These are phyloP conservation scores for Septoria petroselini DNA, from an alignment of 2,329 filamentous ascomycete genomes.

Conservation along the genomic window DNA sequence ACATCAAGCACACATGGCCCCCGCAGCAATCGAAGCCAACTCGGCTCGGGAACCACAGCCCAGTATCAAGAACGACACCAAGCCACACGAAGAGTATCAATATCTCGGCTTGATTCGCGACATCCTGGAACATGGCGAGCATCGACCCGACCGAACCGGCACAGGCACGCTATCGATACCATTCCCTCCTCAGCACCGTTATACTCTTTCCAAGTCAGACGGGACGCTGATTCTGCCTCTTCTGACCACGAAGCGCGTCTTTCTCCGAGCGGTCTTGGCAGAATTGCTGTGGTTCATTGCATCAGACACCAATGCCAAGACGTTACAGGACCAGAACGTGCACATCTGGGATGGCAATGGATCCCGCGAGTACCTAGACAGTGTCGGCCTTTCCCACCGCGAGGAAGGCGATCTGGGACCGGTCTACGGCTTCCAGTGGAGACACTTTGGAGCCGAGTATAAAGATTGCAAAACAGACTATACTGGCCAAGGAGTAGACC, in stretches of 20 bases:
- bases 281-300: conserved; percentile 96
- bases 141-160: conserved; percentile 88
- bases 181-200: conserved; percentile 81
- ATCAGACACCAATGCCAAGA: conserved; percentile 73
- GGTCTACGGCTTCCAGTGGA: conserved; percentile 98
- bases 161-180: conserved; percentile 91
- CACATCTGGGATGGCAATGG: conserved; percentile 99
- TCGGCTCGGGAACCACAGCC: conserved; percentile 11
- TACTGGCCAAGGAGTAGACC: conserved; percentile 82
- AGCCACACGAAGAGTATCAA: conserved; percentile 79
- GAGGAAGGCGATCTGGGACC: conserved; percentile 87
- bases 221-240: conserved; percentile 74
- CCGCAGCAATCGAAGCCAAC: conserved; percentile 30
- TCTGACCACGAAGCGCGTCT: conserved; percentile 95
- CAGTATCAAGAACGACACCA: conserved; percentile 24
- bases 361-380: conserved; percentile 83
- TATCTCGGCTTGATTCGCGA: conserved; percentile 86
- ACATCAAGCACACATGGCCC: conserved; percentile 30
- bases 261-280: conserved; percentile 80
- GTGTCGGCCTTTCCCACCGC: conserved; percentile 74
- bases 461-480: conserved; percentile 77
- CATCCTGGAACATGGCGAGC: conserved; percentile 79
- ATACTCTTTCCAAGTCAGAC: conserved; percentile 65
- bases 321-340: conserved; percentile 74
- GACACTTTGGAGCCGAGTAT: conserved; percentile 93